A percentile compares a stretch with the other conserved stretches of the same genome.
Evolutionary conservation across 2,329 filamentous ascomycete genomes (phyloP).

Genomic region (Bipolaris gigantea): DNA sequence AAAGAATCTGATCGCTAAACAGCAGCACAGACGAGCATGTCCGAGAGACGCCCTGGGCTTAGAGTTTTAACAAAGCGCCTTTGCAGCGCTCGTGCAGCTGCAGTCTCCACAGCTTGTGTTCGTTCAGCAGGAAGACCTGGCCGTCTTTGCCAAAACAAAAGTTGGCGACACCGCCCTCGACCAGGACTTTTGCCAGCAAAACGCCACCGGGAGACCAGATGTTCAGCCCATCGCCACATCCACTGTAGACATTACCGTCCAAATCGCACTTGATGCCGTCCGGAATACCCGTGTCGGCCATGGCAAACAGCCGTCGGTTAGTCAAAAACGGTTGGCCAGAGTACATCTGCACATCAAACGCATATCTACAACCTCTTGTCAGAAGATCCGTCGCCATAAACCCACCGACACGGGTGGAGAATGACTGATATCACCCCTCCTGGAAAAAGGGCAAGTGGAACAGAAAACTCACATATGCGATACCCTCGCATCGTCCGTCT

Average conservation of each 20-base stretch:
- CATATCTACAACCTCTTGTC: constrained; percentile 15
- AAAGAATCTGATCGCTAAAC: not conserved
- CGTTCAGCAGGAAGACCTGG: constrained; percentile 53
- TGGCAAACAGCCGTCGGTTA: constrained; percentile 27
- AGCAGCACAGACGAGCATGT: not conserved
- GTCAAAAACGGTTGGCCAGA: constrained; percentile 17
- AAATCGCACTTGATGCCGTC: constrained; percentile 31
- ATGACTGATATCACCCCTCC: not conserved
- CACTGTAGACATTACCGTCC: constrained; percentile 58
- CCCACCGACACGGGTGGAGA: not conserved
- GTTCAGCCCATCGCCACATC: constrained; percentile 54
- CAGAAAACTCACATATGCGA: constrained; percentile 15
- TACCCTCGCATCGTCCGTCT: constrained; percentile 13
- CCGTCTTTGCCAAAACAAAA: constrained; percentile 54
- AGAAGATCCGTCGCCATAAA: not conserved
- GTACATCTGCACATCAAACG: constrained; percentile 21
- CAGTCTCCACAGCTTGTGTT: constrained; percentile 31
- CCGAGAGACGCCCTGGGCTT: not conserved
- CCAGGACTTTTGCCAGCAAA: constrained; percentile 44
- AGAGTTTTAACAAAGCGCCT: constrained; percentile 3
- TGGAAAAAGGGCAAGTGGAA: not conserved
- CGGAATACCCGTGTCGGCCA: constrained; percentile 23
- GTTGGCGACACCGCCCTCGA: constrained; percentile 49
- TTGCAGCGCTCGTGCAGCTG: not conserved
- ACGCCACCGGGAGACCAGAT: constrained; percentile 52